A percentile compares a stretch with the other conserved stretches of the same genome.
Conservation (phyloP, 495 filamentous ascomycete genomes). For the Jackrogersella multiformis region DNA sequence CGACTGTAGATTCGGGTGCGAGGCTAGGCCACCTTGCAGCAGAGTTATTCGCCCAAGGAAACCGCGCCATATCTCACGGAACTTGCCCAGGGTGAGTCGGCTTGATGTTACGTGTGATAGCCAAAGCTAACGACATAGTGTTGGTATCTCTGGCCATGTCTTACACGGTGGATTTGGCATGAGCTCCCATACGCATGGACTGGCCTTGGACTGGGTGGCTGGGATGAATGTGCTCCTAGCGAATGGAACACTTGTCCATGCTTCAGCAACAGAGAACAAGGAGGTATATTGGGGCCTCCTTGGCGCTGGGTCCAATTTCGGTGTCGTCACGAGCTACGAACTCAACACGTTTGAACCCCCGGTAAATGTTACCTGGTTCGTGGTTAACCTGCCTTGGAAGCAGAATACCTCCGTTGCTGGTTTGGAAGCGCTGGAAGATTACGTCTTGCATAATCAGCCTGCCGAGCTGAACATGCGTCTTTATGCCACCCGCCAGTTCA, state of each 20-base stretch:
- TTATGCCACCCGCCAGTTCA: slow-evolving; percentile 51
- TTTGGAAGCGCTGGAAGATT: slow-evolving; percentile 53
- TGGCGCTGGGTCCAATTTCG: slow-evolving; percentile 56
- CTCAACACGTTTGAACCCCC: slow-evolving; percentile 59
- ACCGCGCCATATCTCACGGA: slow-evolving; percentile 56
- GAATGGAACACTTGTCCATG: slow-evolving; percentile 51
- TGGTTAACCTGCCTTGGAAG: slow-evolving; percentile 51
- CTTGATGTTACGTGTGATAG: not conserved
- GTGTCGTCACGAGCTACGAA: slow-evolving; percentile 52
- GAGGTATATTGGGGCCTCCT: slow-evolving; percentile 58
- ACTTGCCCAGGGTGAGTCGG: slow-evolving; percentile 56
- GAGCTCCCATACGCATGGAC: slow-evolving; percentile 56
- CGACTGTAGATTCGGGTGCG: slow-evolving; percentile 52
- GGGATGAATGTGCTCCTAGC: slow-evolving; percentile 55
- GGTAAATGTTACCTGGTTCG: slow-evolving; percentile 51
- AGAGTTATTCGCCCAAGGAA: slow-evolving; percentile 51
- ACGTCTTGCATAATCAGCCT: slow-evolving; percentile 49
- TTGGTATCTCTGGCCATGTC: slow-evolving; percentile 55
- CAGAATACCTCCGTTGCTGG: slow-evolving; percentile 46
- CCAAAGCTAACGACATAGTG: slow-evolving; percentile 42
- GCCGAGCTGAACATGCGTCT: slow-evolving; percentile 57
- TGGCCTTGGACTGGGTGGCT: slow-evolving; percentile 57
- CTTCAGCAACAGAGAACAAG: slow-evolving; percentile 53
- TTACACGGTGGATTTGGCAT: slow-evolving; percentile 59
- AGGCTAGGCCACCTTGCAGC: slow-evolving; percentile 54